These are phyloP conservation scores for Tulasnella sp. DNA, from an alignment of 768 basidiomycete genomes.

Conservation along the genomic window DNA sequence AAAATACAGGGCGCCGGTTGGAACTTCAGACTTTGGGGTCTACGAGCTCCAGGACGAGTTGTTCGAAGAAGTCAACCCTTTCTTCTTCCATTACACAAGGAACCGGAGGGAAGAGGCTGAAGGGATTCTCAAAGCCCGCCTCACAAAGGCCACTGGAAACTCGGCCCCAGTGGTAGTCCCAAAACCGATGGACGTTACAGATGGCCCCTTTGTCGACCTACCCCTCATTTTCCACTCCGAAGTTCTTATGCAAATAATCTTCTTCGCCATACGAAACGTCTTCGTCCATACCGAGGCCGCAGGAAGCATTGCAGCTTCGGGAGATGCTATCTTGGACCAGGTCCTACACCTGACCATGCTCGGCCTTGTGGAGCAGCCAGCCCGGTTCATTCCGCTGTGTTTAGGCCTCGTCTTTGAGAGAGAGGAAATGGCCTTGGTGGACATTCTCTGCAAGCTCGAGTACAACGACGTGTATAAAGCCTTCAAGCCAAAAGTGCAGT, in stretches of 20 bases:
- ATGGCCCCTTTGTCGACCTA: conserved; percentile 67
- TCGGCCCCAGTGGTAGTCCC: conserved; percentile 74
- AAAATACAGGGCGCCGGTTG: conserved; percentile 75
- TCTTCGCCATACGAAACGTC: conserved; percentile 75
- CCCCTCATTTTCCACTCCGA: conserved; percentile 63
- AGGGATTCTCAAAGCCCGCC: conserved; percentile 59
- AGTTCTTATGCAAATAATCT: conserved; percentile 73
- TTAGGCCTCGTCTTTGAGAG: conserved; percentile 56
- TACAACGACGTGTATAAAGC: conserved; percentile 65
- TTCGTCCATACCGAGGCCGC: conserved; percentile 59
- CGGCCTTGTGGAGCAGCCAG: conserved; percentile 66
- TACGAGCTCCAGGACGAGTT: conserved; percentile 83
- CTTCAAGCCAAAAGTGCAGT: conserved; percentile 66
- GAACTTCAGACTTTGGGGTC: conserved; percentile 70
- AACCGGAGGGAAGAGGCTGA: conserved; percentile 94
- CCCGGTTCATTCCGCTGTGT: conserved; percentile 58
- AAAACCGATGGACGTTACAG: conserved; percentile 57
- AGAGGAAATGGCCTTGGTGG: conserved; percentile 55
- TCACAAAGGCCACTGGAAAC: conserved; percentile 61
- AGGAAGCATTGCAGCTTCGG: conserved; percentile 63
- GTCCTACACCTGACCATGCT: conserved; percentile 82
- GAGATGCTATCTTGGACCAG: conserved; percentile 88
- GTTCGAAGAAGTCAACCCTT: conserved; percentile 88
- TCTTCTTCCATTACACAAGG: conserved; percentile 91
- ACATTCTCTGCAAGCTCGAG: conserved; percentile 73